phyloP scores from a whole-genome alignment of 1,284 basidiomycete species.

The Malassezia cuniculi region DNA sequence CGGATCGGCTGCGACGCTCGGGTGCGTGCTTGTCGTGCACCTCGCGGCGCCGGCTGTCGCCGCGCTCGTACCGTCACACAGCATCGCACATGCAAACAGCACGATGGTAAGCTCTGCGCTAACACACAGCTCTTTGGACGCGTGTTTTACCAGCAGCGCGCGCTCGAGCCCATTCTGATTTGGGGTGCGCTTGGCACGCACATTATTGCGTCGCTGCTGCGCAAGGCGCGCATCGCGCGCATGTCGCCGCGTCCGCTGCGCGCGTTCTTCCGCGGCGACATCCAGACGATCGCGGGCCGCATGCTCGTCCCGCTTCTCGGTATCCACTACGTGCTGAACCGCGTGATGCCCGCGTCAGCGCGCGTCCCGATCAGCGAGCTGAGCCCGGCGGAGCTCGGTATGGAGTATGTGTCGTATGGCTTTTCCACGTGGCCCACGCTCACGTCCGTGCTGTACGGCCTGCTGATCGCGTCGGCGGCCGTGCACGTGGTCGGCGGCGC shows the following conservation, averaged over 20 bases:
- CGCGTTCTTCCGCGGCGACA: neutral
- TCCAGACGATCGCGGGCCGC: constrained; percentile 18
- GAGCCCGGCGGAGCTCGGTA: constrained; percentile 31
- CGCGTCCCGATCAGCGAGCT: constrained; percentile 17
- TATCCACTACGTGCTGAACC: constrained; percentile 25
- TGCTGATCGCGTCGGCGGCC: constrained; percentile 3
- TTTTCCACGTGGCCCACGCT: neutral
- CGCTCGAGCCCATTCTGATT: constrained; percentile 25
- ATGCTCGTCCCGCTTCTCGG: constrained; percentile 18
- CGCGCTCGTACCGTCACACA: constrained; percentile 5
- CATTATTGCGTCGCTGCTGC: constrained; percentile 14
- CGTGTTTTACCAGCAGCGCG: constrained; percentile 29
- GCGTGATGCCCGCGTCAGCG: constrained; percentile 18
- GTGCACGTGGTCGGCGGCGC: constrained; percentile 6
- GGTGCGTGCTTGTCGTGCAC: constrained; percentile 14
- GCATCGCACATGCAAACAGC: constrained; percentile 5
- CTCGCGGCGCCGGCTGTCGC: constrained; percentile 20
- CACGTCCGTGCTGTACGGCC: neutral
- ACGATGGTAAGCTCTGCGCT: constrained; percentile 4
- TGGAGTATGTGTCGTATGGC: constrained; percentile 25
- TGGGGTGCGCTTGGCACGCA: constrained; percentile 24
- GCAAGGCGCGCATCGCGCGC: constrained; percentile 10
- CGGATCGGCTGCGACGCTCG: constrained; percentile 6
- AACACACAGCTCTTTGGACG: constrained; percentile 25
- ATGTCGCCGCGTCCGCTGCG: neutral